phyloP scores from a whole-genome alignment of 2,329 filamentous ascomycete genomes.

The Aciculosporium take region DNA sequence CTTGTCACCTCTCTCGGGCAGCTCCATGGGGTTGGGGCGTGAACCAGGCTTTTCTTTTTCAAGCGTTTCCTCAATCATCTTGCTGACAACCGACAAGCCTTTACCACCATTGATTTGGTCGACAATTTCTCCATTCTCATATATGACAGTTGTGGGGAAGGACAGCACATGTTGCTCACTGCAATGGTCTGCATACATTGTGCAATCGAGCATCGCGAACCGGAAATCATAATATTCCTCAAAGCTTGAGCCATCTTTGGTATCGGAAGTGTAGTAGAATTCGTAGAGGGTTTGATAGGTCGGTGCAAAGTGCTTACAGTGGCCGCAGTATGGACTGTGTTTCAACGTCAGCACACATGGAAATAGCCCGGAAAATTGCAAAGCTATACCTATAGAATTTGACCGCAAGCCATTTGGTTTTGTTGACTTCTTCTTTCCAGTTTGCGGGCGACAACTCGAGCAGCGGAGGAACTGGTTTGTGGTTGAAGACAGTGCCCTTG shows the following conservation, averaged over 20 bases:
- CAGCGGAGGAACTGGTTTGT: slow-evolving; percentile 50
- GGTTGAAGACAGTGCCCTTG: slow-evolving; percentile 48
- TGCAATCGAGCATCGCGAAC: slow-evolving; percentile 76
- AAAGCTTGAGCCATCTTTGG: slow-evolving; percentile 48
- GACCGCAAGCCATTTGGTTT: slow-evolving; percentile 37
- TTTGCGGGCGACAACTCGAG: slow-evolving; percentile 43
- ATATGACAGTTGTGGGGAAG: slow-evolving; percentile 69
- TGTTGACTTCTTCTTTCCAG: slow-evolving; percentile 41
- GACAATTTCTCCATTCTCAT: slow-evolving; percentile 58
- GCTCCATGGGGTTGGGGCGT: slow-evolving; percentile 49
- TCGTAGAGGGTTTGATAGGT: slow-evolving; percentile 88
- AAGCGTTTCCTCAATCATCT: slow-evolving; percentile 60
- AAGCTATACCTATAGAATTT: slow-evolving; percentile 53
- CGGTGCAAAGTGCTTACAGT: slow-evolving; percentile 70
- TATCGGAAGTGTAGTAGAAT: slow-evolving; percentile 80
- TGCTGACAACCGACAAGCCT: slow-evolving; percentile 49
- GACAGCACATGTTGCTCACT: slow-evolving; percentile 47
- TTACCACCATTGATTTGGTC: slow-evolving; percentile 53
- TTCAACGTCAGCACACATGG: slow-evolving; percentile 13
- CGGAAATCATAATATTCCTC: slow-evolving; percentile 76
- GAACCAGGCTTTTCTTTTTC: slow-evolving; percentile 71
- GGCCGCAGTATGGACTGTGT: slow-evolving; percentile 45
- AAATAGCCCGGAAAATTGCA: background rate
- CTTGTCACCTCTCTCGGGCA: slow-evolving; percentile 58
- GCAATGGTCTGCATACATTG: slow-evolving; percentile 71